Percentiles rank a stretch among this genome's conserved stretches.
Conservation (phyloP, 2,329 filamentous ascomycete species). For the Escovopsis sp. region DNA sequence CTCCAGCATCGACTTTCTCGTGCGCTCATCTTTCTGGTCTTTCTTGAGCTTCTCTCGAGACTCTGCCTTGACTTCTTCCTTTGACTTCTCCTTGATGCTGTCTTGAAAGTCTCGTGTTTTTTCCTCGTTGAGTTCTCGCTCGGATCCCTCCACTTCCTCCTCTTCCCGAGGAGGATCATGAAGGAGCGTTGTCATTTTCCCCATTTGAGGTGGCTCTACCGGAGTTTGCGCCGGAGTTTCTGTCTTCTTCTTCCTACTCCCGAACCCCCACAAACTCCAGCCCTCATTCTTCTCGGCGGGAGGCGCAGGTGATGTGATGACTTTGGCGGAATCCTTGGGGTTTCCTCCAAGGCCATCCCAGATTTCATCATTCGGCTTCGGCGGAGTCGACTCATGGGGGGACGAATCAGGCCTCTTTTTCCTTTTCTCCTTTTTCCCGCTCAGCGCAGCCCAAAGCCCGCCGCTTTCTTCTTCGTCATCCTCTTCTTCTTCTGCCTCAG, state of each 20-base stretch:
- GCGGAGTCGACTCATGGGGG: not conserved
- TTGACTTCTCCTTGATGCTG: not conserved
- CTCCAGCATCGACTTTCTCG: not conserved
- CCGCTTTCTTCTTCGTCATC: constrained; percentile 11
- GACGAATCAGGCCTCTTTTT: constrained; percentile 1
- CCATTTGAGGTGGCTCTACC: not conserved
- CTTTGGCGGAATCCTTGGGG: not conserved
- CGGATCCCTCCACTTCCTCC: no score
- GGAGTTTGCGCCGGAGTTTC: not conserved
- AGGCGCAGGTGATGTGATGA: not conserved
- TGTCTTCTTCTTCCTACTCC: constrained; percentile 3
- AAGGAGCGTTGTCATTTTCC: not conserved
- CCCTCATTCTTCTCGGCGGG: constrained; percentile 9
- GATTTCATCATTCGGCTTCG: constrained; percentile 8
- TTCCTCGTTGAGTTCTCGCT: no score
- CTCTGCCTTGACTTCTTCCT: not conserved
- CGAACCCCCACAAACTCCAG: constrained; percentile 15
- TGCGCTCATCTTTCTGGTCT: not conserved
- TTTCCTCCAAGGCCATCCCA: constrained; percentile 4
- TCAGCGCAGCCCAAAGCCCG: constrained; percentile 14
- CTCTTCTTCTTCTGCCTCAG: not conserved
- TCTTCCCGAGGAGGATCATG: no score
- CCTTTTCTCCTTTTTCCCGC: constrained; percentile 3
- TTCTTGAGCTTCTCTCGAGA: not conserved
- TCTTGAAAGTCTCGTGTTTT: not conserved